A percentile compares a stretch with the other conserved stretches of the same genome.
These are phyloP conservation scores for Colletotrichum spinosum DNA, from an alignment of 2,329 filamentous ascomycete genomes.

Conservation along the genomic window DNA sequence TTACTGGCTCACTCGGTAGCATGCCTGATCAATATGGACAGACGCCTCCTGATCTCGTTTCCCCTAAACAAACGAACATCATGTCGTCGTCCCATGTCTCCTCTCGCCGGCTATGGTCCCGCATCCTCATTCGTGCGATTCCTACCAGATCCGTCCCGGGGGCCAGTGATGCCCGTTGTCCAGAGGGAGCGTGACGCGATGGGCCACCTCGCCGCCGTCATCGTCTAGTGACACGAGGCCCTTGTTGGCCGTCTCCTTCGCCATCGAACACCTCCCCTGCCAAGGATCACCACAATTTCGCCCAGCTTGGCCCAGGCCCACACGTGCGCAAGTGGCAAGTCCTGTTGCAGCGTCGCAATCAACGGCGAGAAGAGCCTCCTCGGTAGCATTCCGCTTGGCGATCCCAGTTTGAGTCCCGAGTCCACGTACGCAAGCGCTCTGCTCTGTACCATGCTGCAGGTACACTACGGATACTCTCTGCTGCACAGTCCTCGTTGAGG, in stretches of 20 bases:
- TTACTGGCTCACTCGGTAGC: slow-evolving; percentile 1
- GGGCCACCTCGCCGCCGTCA: slow-evolving; percentile 2
- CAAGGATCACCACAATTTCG: slow-evolving; percentile 12
- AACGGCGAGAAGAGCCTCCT: slow-evolving; percentile 22
- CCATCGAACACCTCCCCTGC: neutral
- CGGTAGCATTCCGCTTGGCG: slow-evolving; percentile 18
- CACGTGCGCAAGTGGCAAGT: slow-evolving; percentile 24
- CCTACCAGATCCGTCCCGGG: slow-evolving; percentile 7
- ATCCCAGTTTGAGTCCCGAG: neutral
- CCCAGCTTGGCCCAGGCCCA: slow-evolving; percentile 19
- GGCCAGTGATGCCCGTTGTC: slow-evolving; percentile 4
- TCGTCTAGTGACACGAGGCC: neutral
- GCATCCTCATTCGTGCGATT: slow-evolving; percentile 28
- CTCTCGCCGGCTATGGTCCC: neutral
- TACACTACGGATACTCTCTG: neutral
- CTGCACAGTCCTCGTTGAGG: neutral
- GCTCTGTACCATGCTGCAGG: neutral
- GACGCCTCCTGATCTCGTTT: slow-evolving; percentile 30
- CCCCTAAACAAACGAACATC: slow-evolving; percentile 26
- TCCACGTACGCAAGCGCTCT: slow-evolving; percentile 11
- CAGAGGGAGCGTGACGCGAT: slow-evolving; percentile 2
- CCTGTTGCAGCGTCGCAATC: slow-evolving; percentile 8
- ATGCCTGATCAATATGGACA: slow-evolving; percentile 12
- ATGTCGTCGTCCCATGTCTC: slow-evolving; percentile 10
- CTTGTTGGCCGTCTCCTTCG: neutral